Evolutionary conservation across 208 protist species (phyloP), one percentile per base, ranked within the genome.

Genomic region (Wallacemonas sp.): DNA sequence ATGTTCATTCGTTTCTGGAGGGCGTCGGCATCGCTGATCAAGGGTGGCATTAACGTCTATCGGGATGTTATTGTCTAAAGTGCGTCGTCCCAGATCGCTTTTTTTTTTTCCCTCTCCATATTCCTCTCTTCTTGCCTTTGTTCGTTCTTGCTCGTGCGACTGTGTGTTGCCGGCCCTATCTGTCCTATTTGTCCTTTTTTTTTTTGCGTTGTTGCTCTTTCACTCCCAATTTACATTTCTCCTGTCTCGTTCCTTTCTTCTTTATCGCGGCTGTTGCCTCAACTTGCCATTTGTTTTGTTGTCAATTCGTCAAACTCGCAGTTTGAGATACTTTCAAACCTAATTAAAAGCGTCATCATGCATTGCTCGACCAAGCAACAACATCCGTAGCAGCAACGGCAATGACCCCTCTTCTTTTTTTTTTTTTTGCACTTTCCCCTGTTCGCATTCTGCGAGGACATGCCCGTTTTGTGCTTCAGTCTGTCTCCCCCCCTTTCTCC

Each of bases 1-100:
- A 84, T 91, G 72, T 64, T 87, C 30, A 31, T 84, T 26, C 74
- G 75, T 2, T 88, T 71, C 72, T 85, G 76, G 77, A 30, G 58
- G 0, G 67, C 72, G n/a, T 86, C 80, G 1, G 42, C 42, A 2
- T 2, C 21, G 14, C 68, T 85, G 1, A 31, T 85, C 31, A 72
- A 61, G 49, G 64, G 68, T 1, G n/a, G 58, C 1, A 44, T 27
- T 0, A 63, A 68, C 62, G 75, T 85, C 39, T 85, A 85, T 47
- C 54, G 59, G n/a, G 34, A 77, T 22, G 44, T 45, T 3, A 59
- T 85, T 24, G 34, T 85, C 2, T 85, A 41, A 14, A 41, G 6
- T 41, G 6, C 36, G 36, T 46, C 42, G 42, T 46, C 17, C 17
- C 11, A 21, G 42, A 5, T 46, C 3, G 4, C 17, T 46, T 46